Base-by-base conservation (phyloP, 2,329 filamentous ascomycete species). In the Mollisiaceae sp. region DNA sequence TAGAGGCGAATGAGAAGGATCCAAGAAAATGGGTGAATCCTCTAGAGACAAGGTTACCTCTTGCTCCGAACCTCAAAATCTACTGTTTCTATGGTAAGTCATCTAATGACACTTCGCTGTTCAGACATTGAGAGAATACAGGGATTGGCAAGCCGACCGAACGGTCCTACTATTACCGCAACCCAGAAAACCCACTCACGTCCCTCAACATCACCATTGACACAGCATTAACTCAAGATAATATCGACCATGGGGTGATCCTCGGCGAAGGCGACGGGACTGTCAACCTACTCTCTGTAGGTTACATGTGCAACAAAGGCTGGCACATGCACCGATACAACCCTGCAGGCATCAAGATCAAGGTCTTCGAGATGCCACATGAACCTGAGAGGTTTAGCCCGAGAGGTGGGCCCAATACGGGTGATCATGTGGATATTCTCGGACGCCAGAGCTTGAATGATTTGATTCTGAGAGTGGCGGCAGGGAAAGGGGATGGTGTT, bases 231-330 rank as follows among this genome's bases (percentile, higher is more conserved):
- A 90, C 82, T 1, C 82, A 83, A 60, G 85, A 83, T 18, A 82
- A 83, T 2, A 82, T 88, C 4, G 94, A 99, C 75, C 95, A 91
- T 70, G 95, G 95, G 27, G 93, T 99, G n/a, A 84, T 97, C 39
- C 90, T 97, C 84, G 94, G 94, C 43, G 95, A 98, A 77, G 95
- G 95, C 4, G 95, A 99, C 72, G 95, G 95, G 1, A 99, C 95
- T 0, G 95, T 99, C 50, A 97, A 94, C 70, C 79, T 99, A n/a
- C 80, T 99, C 12, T 96, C 91, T 72, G 88, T 89, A 0, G 95
- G 94, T 1, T 99, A 98, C 77, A 98, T 99, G 95, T 99, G 95
- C 78, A 91, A 93, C 72, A 93, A 90, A 73, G 95, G 95, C 2
- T 99, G 95, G 95, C 89, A 89, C 65, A 91, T 97, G 78, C 93